Percentiles rank a stretch among this genome's conserved stretches.
Conservation (phyloP, 2,329 filamentous ascomycete genomes). For the Parastagonospora nodorum region DNA sequence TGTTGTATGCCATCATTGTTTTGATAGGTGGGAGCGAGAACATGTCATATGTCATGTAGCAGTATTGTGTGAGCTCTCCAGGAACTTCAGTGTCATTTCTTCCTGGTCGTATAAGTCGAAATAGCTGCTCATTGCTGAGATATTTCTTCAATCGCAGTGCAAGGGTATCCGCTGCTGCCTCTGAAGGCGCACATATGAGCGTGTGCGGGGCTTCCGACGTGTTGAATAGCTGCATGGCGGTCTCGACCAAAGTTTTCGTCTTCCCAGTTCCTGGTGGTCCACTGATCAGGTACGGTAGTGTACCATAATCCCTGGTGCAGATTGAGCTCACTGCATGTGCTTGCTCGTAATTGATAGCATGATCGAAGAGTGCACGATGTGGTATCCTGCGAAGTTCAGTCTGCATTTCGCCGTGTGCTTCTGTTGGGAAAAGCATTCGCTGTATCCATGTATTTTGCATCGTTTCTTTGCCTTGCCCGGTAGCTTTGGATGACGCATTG, state of each 20-base stretch:
- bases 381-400: slow-evolving; percentile 43
- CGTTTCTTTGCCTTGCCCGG: neutral
- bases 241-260: slow-evolving; percentile 57
- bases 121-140: slow-evolving; percentile 44
- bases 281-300: slow-evolving; percentile 54
- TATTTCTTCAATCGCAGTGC: slow-evolving; percentile 46
- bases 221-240: slow-evolving; percentile 43
- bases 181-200: slow-evolving; percentile 53
- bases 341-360: slow-evolving; percentile 55
- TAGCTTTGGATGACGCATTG: neutral
- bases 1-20: slow-evolving; percentile 47
- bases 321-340: slow-evolving; percentile 52
- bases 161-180: slow-evolving; percentile 53
- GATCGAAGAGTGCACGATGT: slow-evolving; percentile 46
- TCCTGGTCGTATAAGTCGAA: slow-evolving; percentile 50
- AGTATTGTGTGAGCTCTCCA: slow-evolving; percentile 45
- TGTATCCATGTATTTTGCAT: slow-evolving; percentile 36
- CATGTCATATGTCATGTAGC: slow-evolving; percentile 47
- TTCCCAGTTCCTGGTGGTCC: slow-evolving; percentile 60
- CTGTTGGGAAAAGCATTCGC: slow-evolving; percentile 52
- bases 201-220: slow-evolving; percentile 38
- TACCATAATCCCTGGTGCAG: slow-evolving; percentile 49
- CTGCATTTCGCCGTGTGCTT: slow-evolving; percentile 47
- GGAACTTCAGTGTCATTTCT: slow-evolving; percentile 52
- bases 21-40: slow-evolving; percentile 49